These are phyloP conservation scores for Dothiorella sarmentorum DNA, from an alignment of 2,329 filamentous ascomycete species.

Conservation along the genomic window DNA sequence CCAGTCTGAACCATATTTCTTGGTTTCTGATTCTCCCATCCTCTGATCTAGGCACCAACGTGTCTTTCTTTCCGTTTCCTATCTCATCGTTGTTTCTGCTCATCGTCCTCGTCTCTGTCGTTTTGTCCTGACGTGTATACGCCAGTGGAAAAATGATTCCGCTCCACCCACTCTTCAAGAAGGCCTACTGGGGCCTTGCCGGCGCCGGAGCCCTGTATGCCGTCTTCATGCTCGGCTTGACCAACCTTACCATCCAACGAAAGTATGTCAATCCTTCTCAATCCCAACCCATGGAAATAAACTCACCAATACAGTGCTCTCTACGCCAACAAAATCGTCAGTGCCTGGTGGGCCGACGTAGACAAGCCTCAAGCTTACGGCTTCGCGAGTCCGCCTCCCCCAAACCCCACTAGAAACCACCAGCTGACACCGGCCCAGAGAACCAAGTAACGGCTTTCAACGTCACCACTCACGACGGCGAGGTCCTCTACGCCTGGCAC, in stretches of 20 bases:
- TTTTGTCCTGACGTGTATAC: not conserved
- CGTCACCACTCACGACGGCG: slow-evolving; percentile 69
- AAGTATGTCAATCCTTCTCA: slow-evolving; percentile 56
- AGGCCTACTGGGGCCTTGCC: slow-evolving; percentile 38
- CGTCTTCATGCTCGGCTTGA: slow-evolving; percentile 61
- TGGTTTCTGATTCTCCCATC: not conserved
- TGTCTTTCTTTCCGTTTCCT: not conserved
- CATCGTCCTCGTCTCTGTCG: not conserved
- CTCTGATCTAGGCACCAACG: slow-evolving; percentile 2
- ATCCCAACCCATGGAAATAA: not conserved
- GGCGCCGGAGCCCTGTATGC: slow-evolving; percentile 63
- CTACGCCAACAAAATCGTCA: slow-evolving; percentile 79
- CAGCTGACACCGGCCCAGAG: slow-evolving; percentile 46
- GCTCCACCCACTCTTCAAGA: slow-evolving; percentile 30
- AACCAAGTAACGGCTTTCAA: slow-evolving; percentile 88
- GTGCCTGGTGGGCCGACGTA: slow-evolving; percentile 67
- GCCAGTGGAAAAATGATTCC: slow-evolving; percentile 25
- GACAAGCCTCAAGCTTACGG: slow-evolving; percentile 78
- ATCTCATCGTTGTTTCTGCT: not conserved
- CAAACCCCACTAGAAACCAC: not conserved
- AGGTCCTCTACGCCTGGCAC: slow-evolving; percentile 85
- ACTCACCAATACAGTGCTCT: slow-evolving; percentile 58
- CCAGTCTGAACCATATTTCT: no score
- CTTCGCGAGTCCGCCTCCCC: slow-evolving; percentile 62
- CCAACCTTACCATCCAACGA: slow-evolving; percentile 70